Evolutionary conservation across 2,329 filamentous ascomycete species (phyloP).

Genomic region (Ophiostoma fasciatum): DNA sequence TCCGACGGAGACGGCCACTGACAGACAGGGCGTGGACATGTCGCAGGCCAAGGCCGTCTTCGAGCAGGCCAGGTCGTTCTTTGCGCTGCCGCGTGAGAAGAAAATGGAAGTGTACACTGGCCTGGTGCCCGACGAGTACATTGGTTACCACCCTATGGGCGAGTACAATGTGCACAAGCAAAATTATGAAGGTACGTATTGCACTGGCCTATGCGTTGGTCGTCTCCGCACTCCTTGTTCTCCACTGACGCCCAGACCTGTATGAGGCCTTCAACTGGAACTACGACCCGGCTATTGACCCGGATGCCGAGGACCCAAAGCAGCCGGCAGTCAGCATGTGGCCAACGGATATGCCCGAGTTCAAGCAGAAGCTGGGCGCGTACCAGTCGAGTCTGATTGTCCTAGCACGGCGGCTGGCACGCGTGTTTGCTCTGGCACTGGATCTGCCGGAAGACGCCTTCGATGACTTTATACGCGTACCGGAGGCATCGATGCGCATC

Average conservation of each 20-base stretch:
- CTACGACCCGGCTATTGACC: slow-evolving; percentile 18
- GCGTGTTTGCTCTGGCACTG: slow-evolving; percentile 8
- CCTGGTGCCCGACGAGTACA: slow-evolving; percentile 20
- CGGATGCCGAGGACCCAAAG: slow-evolving; percentile 15
- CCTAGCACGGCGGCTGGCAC: slow-evolving; percentile 5
- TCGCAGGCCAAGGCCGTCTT: slow-evolving; percentile 18
- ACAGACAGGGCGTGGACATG: slow-evolving; percentile 17
- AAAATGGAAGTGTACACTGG: slow-evolving; percentile 32
- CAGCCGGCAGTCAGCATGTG: slow-evolving; percentile 15
- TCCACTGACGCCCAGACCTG: too few relatives aligned
- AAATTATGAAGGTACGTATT: slow-evolving; percentile 20
- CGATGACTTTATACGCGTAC: slow-evolving; percentile 3
- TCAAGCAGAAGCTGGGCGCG: slow-evolving; percentile 19
- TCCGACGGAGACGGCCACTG: not conserved
- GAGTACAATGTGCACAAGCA: slow-evolving; percentile 25
- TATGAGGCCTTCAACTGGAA: slow-evolving; percentile 22
- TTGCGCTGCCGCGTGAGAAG: slow-evolving; percentile 26
- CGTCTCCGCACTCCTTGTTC: too few relatives aligned
- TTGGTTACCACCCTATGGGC: slow-evolving; percentile 21
- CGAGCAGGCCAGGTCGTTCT: slow-evolving; percentile 25
- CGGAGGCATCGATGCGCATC: slow-evolving; percentile 7
- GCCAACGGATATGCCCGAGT: slow-evolving; percentile 18
- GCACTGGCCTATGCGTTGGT: too few relatives aligned
- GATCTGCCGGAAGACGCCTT: slow-evolving; percentile 9
- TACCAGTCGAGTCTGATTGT: slow-evolving; percentile 7